Conservation (phyloP, 1,139 yeast genomes). For the Candida mesenterica region DNA sequence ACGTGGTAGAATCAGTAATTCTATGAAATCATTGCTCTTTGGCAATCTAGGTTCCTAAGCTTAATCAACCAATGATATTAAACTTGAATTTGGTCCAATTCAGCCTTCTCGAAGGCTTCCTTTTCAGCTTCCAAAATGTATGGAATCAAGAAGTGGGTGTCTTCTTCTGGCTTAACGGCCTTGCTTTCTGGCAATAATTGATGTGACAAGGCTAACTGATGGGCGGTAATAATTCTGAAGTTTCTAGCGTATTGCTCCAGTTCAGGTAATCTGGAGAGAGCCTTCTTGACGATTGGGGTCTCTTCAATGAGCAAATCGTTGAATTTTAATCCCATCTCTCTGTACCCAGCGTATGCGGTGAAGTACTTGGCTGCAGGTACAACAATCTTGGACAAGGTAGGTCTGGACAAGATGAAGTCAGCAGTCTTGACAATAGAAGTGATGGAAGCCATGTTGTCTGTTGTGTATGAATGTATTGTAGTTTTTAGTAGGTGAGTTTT, state of each 20-base stretch:
- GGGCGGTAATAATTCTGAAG: constrained; percentile 88
- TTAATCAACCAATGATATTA: no score
- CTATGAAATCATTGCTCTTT: not conserved
- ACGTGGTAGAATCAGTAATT: no score
- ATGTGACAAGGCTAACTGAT: constrained; percentile 81
- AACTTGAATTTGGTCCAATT: constrained; percentile 74
- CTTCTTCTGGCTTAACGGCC: constrained; percentile 79
- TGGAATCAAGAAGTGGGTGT: constrained; percentile 81
- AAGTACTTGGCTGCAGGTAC: constrained; percentile 79
- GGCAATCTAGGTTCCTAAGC: no score
- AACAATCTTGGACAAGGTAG: constrained; percentile 69
- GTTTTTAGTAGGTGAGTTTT: constrained; percentile 2
- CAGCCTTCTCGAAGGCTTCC: constrained; percentile 83
- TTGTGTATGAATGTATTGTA: constrained; percentile 1
- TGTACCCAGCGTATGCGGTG: constrained; percentile 79
- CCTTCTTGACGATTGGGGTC: constrained; percentile 81
- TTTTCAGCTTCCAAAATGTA: constrained; percentile 92
- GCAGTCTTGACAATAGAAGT: constrained; percentile 82
- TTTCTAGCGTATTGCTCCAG: constrained; percentile 85
- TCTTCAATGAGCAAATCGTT: constrained; percentile 90
- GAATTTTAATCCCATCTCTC: constrained; percentile 86
- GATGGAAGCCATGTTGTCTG: constrained; percentile 58
- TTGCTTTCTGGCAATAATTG: constrained; percentile 81
- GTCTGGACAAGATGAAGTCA: constrained; percentile 79
- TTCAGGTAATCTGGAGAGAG: constrained; percentile 81